phyloP scores from a whole-genome alignment of 345 rosid genomes.

The Anastatica hierochuntica region DNA sequence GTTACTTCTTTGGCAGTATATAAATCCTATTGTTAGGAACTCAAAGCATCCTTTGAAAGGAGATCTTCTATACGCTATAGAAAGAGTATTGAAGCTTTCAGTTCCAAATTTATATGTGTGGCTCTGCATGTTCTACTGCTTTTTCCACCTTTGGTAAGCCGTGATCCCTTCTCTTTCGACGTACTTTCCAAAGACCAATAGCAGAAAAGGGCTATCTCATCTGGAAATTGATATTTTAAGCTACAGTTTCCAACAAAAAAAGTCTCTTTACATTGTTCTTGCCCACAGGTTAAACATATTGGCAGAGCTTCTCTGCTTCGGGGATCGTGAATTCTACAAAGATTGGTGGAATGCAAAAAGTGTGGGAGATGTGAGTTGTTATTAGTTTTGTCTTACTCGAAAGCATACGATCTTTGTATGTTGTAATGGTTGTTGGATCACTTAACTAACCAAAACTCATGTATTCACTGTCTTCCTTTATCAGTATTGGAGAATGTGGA shows the following conservation, averaged over 20 bases:
- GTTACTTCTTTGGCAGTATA: constrained; percentile 60
- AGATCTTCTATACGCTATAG: constrained; percentile 64
- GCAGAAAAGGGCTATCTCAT: neutral
- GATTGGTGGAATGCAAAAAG: constrained; percentile 99
- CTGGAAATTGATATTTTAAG: neutral
- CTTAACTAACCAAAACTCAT: constrained; percentile 8
- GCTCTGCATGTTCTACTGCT: constrained; percentile 99
- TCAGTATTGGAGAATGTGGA: constrained; percentile 99
- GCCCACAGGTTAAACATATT: constrained; percentile 79
- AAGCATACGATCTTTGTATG: neutral
- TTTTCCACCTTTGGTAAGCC: constrained; percentile 87
- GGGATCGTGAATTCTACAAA: constrained; percentile 95
- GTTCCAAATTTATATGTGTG: constrained; percentile 91
- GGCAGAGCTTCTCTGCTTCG: constrained; percentile 91
- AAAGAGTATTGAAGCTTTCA: constrained; percentile 96
- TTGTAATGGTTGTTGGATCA: neutral
- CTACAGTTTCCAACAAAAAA: neutral
- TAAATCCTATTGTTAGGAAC: constrained; percentile 90
- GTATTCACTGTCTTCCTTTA: constrained; percentile 21
- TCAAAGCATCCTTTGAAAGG: constrained; percentile 96
- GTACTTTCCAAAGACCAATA: neutral
- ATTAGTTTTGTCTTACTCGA: neutral
- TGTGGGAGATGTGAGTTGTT: constrained; percentile 68
- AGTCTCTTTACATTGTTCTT: neutral
- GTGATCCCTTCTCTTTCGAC: constrained; percentile 1